Evolutionary conservation across 805 yeast genomes (phyloP).

Genomic region (Helenozyma baotianmanensis): DNA sequence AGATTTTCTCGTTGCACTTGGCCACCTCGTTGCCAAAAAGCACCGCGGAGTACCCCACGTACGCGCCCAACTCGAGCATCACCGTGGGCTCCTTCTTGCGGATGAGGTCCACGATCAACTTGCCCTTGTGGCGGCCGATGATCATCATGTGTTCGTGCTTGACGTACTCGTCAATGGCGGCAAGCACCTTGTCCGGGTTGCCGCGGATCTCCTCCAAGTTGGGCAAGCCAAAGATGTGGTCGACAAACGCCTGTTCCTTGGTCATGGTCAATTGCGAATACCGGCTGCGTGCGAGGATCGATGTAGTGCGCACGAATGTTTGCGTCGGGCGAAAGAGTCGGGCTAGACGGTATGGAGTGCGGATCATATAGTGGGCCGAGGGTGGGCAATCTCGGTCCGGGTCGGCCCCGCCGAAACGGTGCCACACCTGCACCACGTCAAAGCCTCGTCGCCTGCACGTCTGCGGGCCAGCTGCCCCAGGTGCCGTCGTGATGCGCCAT

Average conservation of each 20-base stretch:
- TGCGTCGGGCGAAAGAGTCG: no score
- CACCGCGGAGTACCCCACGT: conserved; percentile 35
- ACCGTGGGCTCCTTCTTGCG: conserved; percentile 19
- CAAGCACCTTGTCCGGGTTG: conserved; percentile 28
- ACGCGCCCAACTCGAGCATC: conserved; percentile 32
- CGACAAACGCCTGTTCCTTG: conserved; percentile 24
- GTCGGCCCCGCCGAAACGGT: no score
- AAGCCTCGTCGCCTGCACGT: no score
- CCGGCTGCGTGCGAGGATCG: no score
- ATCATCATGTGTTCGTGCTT: conserved; percentile 22
- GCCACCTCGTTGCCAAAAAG: conserved; percentile 25
- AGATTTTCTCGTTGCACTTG: conserved; percentile 11
- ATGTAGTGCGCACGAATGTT: no score
- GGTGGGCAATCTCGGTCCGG: background rate
- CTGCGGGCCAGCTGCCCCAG: no score
- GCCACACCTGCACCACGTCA: no score
- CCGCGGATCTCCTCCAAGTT: conserved; percentile 21
- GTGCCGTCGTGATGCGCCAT: no score
- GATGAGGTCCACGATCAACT: conserved; percentile 21
- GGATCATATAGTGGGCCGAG: no score
- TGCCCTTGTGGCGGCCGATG: conserved; percentile 29
- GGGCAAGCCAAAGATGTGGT: conserved; percentile 22
- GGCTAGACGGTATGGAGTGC: no score
- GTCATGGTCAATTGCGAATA: no score
- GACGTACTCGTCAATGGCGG: conserved; percentile 25